Conservation (phyloP, 345 rosid species). For the Psidium guajava region DNA sequence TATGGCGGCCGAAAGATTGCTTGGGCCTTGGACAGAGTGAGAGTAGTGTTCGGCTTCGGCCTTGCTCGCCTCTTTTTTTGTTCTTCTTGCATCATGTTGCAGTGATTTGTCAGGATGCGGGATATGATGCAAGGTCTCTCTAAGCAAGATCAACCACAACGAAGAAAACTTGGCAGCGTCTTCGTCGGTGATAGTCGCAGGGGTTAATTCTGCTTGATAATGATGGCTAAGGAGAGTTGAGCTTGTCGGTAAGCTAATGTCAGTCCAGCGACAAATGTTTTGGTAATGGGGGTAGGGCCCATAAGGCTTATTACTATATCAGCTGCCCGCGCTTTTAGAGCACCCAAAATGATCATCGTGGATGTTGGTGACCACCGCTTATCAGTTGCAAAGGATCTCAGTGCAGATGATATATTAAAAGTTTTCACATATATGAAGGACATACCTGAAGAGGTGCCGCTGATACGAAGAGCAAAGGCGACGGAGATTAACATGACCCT, state of each 20-base stretch:
- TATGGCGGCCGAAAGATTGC: too few relatives aligned
- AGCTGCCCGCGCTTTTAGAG: constrained; percentile 87
- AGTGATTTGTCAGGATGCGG: too few relatives aligned
- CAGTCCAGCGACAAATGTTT: constrained; percentile 61
- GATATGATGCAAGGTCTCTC: too few relatives aligned
- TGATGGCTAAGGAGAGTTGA: too few relatives aligned
- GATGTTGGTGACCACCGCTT: constrained; percentile 72
- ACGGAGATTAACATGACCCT: constrained; percentile 57
- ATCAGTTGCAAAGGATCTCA: constrained; percentile 69
- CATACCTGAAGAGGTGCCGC: constrained; percentile 47
- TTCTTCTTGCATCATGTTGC: too few relatives aligned
- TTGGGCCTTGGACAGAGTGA: too few relatives aligned
- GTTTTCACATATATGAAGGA: constrained; percentile 62
- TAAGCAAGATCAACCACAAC: too few relatives aligned
- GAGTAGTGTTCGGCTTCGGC: too few relatives aligned
- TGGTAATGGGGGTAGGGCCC: constrained; percentile 91
- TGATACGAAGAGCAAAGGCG: constrained; percentile 53
- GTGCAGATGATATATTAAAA: constrained; percentile 52
- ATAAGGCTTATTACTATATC: constrained; percentile 82
- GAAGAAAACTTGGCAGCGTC: too few relatives aligned
- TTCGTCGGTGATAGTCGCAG: too few relatives aligned
- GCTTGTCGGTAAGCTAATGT: constrained; percentile 86
- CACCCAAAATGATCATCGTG: constrained; percentile 64
- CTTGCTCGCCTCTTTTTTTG: too few relatives aligned
- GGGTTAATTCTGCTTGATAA: too few relatives aligned